phyloP scores from a whole-genome alignment of 805 yeast species.

The Zygoascus flipseniorum region DNA sequence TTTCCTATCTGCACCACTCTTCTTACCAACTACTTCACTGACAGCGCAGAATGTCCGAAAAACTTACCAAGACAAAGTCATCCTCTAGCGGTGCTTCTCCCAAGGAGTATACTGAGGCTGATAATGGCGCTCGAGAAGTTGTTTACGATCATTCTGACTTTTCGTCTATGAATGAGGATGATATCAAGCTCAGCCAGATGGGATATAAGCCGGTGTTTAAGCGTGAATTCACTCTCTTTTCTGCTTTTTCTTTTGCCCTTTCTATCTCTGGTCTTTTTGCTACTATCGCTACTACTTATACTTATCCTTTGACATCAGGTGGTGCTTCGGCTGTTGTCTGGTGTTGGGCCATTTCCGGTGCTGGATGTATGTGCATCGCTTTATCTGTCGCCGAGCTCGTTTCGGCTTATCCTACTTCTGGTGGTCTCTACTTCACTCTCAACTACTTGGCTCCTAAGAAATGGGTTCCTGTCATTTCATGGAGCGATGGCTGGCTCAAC shows the following conservation, averaged over 20 bases:
- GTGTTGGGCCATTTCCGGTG: constrained; percentile 52
- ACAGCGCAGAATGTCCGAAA: neutral
- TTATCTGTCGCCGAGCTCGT: constrained; percentile 64
- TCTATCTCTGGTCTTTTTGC: constrained; percentile 61
- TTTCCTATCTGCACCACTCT: no score
- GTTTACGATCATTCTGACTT: neutral
- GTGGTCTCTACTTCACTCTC: constrained; percentile 18
- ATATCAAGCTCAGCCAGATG: constrained; percentile 28
- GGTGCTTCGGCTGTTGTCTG: constrained; percentile 59
- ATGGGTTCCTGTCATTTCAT: constrained; percentile 42
- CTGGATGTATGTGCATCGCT: constrained; percentile 49
- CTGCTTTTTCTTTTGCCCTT: constrained; percentile 57
- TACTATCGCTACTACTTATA: constrained; percentile 46
- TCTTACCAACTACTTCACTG: no score
- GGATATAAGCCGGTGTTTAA: constrained; percentile 57
- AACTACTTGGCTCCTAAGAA: constrained; percentile 27
- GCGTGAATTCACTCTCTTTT: constrained; percentile 49
- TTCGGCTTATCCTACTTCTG: constrained; percentile 20
- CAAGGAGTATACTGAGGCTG: neutral
- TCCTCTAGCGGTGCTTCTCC: neutral
- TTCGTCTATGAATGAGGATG: constrained; percentile 11
- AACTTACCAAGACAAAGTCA: neutral
- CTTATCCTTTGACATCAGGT: constrained; percentile 41
- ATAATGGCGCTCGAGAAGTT: neutral
- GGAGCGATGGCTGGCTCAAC: constrained; percentile 28